Evolutionary conservation across 768 basidiomycete species (phyloP), one percentile per base, ranked within the genome.

Genomic region (Coprinopsis sp.): DNA sequence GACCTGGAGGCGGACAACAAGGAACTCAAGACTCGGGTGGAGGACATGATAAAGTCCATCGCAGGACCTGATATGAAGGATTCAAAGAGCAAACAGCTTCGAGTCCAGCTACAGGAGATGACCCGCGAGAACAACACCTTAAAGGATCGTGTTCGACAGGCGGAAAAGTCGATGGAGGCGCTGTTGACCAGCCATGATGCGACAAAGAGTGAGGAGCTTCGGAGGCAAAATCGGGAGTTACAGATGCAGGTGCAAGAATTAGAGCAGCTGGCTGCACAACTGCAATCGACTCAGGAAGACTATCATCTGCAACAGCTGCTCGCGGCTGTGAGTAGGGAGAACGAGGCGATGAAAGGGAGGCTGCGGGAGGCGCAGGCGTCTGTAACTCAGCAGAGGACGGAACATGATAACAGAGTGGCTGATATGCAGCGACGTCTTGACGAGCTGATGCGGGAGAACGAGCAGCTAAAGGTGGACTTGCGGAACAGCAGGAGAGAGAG

Each of bases 41-140:
- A 52, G 7, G 67, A 65, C 22, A 65, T 72, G 59, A 59, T 57
- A 46, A 61, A 55, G 19, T 52, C 61, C 6, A 61, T 71, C 47
- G 55, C 56, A n/a, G 38, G 58, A 53, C 47, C 63, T 16, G 4
- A 51, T 49, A 12, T 50, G 58, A 7, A 38, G 47, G 14, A 42
- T 52, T 21, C 37, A 46, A 16, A 55, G 53, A 21, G 43, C 52
- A 25, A 53, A 61, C 1, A 67, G 62, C 43, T 70, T 50, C 62
- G 62, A 42, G 59, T 73, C 13, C 48, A 71, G 27, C 58, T 73
- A 50, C 53, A 54, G 16, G 68, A 71, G 42, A 62, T 69, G 18
- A 71, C 71, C 8, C 59, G 60, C 42, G 70, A 73, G 57, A 73
- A 73, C 42, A 67, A 73, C 43, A 44, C 29, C 2, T 57, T 71